A percentile compares a stretch with the other conserved stretches of the same genome.
Conservation (phyloP, 345 rosid genomes). For the Triadica sebifera region DNA sequence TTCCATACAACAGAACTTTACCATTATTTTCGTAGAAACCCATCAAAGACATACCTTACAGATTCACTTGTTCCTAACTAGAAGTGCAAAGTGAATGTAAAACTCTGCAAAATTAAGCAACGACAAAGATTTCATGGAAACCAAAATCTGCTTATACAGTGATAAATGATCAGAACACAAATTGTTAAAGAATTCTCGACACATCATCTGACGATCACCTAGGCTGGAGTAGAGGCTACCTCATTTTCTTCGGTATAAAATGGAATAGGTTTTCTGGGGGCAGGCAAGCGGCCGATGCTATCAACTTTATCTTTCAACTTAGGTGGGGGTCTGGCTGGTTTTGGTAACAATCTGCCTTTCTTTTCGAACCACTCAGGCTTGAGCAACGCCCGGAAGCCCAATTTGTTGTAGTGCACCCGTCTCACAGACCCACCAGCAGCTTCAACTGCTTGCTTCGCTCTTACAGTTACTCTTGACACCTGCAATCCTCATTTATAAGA, state of each 20-base stretch:
- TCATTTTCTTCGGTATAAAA: conserved; percentile 44
- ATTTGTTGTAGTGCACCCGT: conserved; percentile 83
- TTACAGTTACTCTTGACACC: conserved; percentile 89
- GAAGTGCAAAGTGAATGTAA: background rate
- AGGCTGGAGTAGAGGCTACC: conserved; percentile 32
- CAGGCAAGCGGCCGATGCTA: conserved; percentile 91
- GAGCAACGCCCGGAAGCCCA: conserved; percentile 80
- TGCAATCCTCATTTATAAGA: conserved; percentile 20
- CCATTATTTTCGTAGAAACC: background rate
- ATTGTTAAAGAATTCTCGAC: background rate
- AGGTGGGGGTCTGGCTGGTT: conserved; percentile 94
- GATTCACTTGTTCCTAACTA: background rate
- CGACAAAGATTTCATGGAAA: background rate
- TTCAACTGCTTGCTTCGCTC: conserved; percentile 89
- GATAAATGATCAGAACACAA: background rate
- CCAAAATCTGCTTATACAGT: background rate
- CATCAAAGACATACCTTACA: background rate
- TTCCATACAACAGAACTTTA: background rate
- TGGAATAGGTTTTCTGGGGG: conserved; percentile 80
- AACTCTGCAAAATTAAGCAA: background rate
- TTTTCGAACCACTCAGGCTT: conserved; percentile 96
- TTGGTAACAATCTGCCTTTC: conserved; percentile 88
- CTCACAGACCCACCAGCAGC: conserved; percentile 88
- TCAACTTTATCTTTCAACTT: conserved; percentile 82
- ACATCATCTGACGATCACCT: conserved; percentile 6